Evolutionary conservation across 225 moss, liverwort and hornwort genomes (phyloP), one percentile per base, ranked within the genome.

Genomic region (Marchantia polymorpha): DNA sequence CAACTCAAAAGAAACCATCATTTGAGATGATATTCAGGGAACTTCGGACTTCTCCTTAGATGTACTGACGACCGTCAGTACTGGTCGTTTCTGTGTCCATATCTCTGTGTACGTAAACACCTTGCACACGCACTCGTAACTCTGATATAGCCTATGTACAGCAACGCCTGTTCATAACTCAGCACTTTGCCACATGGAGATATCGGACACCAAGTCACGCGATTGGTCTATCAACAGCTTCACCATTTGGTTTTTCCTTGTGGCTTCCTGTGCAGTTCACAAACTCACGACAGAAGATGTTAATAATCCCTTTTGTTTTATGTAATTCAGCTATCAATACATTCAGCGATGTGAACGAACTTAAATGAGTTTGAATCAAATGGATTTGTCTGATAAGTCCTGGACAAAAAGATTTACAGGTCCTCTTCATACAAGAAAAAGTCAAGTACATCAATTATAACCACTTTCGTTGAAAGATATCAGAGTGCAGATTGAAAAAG

Each of bases 181-280:
- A 22, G 88, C 89, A 29, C 81, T 90, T 81, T 95, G 95, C 99
- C 99, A 99, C 91, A 95, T 92, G 16, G 92, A 90, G 51, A 99
- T 85, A 76, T 95, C 92, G 22, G 83, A 87, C 69, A 85, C 81
- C 2, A 95, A 83, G 77, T 90, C 89, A 27, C 95, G 91, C 58
- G 91, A 84, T 79, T 95, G 93, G 75, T 95, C 90, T 9, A 99
- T 91, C 49, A 93, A 88, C 31, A 90, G 83, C 92, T 91, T 95
- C 52, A 95, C 54, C 30, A 91, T 77, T 85, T 91, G 87, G 73
- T 95, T 95, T 87, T 95, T 99, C 85, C 84, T 90, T 73, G 77
- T 75, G 30, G 89, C 93, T 80, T 99, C 94, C 94, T 94, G 88
- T 30, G 12, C 50, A 19, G 80, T 76, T 51, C 22, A 64, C 39